Evolutionary conservation across 2,329 filamentous ascomycete species (phyloP), one percentile per base, ranked within the genome.

Genomic region (Fusarium equiseti): DNA sequence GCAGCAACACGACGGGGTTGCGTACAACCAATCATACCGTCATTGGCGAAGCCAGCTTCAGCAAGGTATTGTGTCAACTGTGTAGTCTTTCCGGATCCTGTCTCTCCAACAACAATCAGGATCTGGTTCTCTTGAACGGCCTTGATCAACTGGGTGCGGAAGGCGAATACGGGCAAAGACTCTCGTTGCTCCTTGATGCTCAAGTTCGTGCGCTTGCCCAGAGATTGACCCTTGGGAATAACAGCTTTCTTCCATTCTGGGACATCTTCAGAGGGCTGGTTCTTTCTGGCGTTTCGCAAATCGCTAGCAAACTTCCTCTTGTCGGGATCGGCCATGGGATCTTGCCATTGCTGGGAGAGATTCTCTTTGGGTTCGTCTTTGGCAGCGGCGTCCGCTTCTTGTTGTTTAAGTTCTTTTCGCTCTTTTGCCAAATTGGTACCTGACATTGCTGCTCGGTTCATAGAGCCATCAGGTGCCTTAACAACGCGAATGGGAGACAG

Each of bases 1-100:
- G 96, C 96, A 27, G 96, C 96, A 13, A 98, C 96, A 86, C 96
- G 94, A 79, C 96, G 93, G 53, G 96, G 96, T 74, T 99, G 96
- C 0, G 97, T 99, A 78, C 96, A 99, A 2, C 96, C 96, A 49
- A 99, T 96, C 63, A 98, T 92, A 32, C 95, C 94, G 62, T 92
- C 84, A 72, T 97, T 92, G 3, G 91, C 92, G 76, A 97, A 98
- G 0, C 96, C 96, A 50, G 89, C 95, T 81, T 99, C 96, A 1
- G 95, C 95, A 20, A 99, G 86, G 74, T 97, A 99, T 72, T 99
- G 96, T 0, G 96, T 98, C 59, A 99, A 80, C 78, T 99, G 96
- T 0, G 96, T 99, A 0, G 96, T 99, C 81, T 99, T 99, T 73
- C 96, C 96, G 1, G 94, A 98, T 16, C 96, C 96, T 54, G 96